Evolutionary conservation across 2,329 filamentous ascomycete species (phyloP), one percentile per base, ranked within the genome.

Genomic region (Colletotrichum lindemuthianum): DNA sequence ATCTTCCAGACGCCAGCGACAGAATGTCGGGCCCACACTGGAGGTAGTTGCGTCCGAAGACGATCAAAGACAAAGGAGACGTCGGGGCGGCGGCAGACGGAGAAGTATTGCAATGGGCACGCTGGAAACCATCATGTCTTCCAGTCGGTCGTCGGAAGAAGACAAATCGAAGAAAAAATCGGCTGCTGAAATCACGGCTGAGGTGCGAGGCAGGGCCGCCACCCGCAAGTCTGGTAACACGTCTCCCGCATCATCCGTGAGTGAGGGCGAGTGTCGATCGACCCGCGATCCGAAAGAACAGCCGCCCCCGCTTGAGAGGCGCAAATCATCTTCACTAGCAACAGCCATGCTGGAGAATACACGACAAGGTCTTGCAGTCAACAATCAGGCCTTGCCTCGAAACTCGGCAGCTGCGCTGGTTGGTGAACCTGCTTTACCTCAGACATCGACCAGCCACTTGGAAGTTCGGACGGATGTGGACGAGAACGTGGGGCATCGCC

Each of bases 91-190:
- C 0, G 73, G 73, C 2, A 77, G 84, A 43, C 77, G 82, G 45
- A 81, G 80, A 57, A 87, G 84, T 63, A 78, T 79, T 32, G 87
- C 87, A 6, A 86, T 89, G 73, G 86, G 86, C 3, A 89, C 86
- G 1, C 74, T 90, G 4, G 87, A 90, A 70, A 90, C 87, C 1
- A 90, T 90, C 70, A 89, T 89, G 80, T 89, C 86, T 32, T 88
- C 86, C 0, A 89, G 87, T 65, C 82, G 86, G 33, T 89, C 87
- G 2, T 89, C 87, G 0, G 86, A 88, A 32, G 87, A 89, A 67
- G 87, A 88, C 45, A 84, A 82, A 69, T 78, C 82, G n/a, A 86
- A 82, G 69, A 88, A 86, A 74, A 88, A 84, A 71, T 80, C 86
- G 1, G 87, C 86, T 0, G 78, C 82, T 1, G 85, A 87, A 60